Conservation (phyloP, 768 basidiomycete genomes). For the Mrakia gelida region DNA sequence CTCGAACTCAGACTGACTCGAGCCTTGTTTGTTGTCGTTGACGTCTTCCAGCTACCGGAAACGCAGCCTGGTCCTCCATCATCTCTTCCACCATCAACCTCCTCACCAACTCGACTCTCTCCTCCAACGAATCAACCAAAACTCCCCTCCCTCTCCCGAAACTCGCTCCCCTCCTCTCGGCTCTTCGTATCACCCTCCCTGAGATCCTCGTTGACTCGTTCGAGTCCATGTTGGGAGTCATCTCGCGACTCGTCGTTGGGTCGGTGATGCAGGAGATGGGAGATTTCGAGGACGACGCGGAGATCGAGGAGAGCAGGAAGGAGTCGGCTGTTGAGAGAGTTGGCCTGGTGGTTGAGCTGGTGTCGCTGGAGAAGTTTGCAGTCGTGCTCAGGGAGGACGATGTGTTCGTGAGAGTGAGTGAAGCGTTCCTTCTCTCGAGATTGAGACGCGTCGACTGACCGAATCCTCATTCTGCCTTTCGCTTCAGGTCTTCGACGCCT, state of each 20-base stretch:
- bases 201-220: conserved; percentile 2
- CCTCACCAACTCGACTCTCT: conserved; percentile 5
- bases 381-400: conserved; percentile 28
- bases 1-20: neutral
- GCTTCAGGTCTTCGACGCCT: conserved; percentile 16
- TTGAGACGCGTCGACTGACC: neutral
- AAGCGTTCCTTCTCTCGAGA: neutral
- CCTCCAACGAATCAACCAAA: neutral
- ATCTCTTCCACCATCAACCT: conserved; percentile 3
- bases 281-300: conserved; percentile 10
- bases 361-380: conserved; percentile 6
- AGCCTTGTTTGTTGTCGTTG: neutral
- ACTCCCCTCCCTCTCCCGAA: conserved; percentile 11
- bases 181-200: conserved; percentile 17
- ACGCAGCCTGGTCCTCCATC: conserved; percentile 8
- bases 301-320: conserved; percentile 3
- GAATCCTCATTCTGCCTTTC: neutral
- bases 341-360: conserved; percentile 7
- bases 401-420: conserved; percentile 21
- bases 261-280: conserved; percentile 20
- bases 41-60: neutral
- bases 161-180: conserved; percentile 19
- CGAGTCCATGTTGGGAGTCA: conserved; percentile 2
- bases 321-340: neutral
- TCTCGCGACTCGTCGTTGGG: neutral